A percentile compares a stretch with the other conserved stretches of the same genome.
phyloP scores from a whole-genome alignment of 306 rosid genomes.

The Castanopsis chinensis region DNA sequence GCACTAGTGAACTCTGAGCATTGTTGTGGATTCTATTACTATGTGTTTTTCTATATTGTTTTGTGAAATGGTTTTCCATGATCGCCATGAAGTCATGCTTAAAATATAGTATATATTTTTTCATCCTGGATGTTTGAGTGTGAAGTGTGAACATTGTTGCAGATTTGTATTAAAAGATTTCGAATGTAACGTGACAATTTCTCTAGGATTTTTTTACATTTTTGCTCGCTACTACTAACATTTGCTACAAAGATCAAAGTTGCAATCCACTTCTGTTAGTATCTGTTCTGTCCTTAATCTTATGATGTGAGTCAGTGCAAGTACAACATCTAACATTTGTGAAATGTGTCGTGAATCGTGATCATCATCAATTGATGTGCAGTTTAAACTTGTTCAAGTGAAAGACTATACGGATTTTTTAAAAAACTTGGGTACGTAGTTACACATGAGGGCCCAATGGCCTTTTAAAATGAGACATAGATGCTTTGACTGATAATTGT shows the following conservation, averaged over 20 bases:
- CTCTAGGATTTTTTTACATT: not conserved
- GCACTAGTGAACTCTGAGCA: conserved; percentile 51
- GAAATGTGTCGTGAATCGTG: not conserved
- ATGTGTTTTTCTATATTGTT: not conserved
- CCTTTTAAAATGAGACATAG: no score
- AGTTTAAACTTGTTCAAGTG: no score
- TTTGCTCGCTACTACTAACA: not conserved
- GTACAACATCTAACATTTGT: not conserved
- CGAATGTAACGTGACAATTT: not conserved
- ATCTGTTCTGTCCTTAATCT: not conserved
- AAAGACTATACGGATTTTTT: no score
- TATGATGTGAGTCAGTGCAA: not conserved
- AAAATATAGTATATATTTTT: not conserved
- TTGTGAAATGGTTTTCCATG: conserved; percentile 4
- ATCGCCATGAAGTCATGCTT: not conserved
- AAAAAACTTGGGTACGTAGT: not conserved
- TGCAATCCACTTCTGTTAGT: not conserved
- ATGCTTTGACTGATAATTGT: not conserved
- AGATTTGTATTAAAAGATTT: not conserved
- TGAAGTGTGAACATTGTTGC: not conserved
- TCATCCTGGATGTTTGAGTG: not conserved
- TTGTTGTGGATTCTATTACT: not conserved
- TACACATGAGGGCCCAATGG: not conserved
- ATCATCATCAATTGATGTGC: not conserved
- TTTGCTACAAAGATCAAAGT: not conserved